Evolutionary conservation across 2,329 filamentous ascomycete genomes (phyloP).

Genomic region (Tolypocladium ophioglossoides): DNA sequence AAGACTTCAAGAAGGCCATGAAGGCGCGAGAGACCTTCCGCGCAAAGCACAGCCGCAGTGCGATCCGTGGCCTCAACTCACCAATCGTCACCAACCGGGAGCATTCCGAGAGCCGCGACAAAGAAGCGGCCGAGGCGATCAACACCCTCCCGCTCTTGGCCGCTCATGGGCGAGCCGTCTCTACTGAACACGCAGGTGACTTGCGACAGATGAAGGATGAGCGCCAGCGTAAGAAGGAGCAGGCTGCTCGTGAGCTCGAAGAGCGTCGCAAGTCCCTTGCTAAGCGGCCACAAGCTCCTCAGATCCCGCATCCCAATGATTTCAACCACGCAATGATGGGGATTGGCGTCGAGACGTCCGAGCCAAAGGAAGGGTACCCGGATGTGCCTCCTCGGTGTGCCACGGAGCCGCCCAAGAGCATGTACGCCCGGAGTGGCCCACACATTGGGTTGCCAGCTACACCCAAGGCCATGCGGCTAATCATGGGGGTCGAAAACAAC

Average conservation of each 20-base stretch:
- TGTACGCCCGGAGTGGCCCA: constrained; percentile 36
- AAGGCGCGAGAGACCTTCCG: constrained; percentile 46
- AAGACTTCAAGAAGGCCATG: constrained; percentile 43
- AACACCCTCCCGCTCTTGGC: constrained; percentile 20
- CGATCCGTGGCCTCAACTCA: constrained; percentile 29
- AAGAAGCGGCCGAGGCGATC: constrained; percentile 18
- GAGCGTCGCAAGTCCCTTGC: constrained; percentile 78
- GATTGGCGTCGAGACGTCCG: constrained; percentile 30
- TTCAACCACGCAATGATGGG: constrained; percentile 21
- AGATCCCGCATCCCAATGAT: constrained; percentile 64
- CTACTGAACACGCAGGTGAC: constrained; percentile 41
- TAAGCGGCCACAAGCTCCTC: constrained; percentile 65
- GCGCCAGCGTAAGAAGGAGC: constrained; percentile 56
- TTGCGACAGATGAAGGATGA: constrained; percentile 47
- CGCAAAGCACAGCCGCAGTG: constrained; percentile 41
- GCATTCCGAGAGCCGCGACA: constrained; percentile 27
- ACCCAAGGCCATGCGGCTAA: constrained; percentile 79
- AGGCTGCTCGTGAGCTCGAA: constrained; percentile 76
- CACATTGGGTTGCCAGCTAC: constrained; percentile 79
- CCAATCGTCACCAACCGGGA: constrained; percentile 24
- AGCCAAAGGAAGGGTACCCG: constrained; percentile 27
- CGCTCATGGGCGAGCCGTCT: constrained; percentile 23
- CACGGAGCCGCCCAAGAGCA: constrained; percentile 47
- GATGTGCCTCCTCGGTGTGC: constrained; percentile 50
- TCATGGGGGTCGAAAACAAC: constrained; percentile 50